Percentiles rank a stretch among this genome's conserved stretches.
These are phyloP conservation scores for Claviceps africana DNA, from an alignment of 2,329 filamentous ascomycete species.

Conservation along the genomic window DNA sequence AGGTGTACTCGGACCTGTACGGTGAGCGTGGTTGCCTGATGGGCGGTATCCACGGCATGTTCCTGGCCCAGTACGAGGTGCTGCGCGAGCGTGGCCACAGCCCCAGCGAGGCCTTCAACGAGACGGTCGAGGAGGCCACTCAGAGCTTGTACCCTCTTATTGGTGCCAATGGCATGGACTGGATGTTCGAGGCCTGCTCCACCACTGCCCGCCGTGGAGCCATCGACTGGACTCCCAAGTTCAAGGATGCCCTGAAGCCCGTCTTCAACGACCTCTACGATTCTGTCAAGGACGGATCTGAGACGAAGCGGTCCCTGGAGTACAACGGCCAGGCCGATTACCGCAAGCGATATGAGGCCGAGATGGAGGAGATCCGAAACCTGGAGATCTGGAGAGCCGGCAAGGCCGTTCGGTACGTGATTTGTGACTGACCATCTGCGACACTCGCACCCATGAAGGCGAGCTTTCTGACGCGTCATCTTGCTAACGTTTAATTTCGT, in stretches of 20 bases:
- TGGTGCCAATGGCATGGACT: conserved; percentile 97
- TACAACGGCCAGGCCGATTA: conserved; percentile 96
- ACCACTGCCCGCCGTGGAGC: conserved; percentile 96
- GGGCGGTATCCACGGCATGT: conserved; percentile 99
- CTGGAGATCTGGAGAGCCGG: conserved; percentile 98
- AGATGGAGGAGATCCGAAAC: conserved; percentile 96
- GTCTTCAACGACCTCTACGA: conserved; percentile 97
- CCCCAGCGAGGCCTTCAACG: conserved; percentile 98
- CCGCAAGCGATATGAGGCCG: conserved; percentile 90
- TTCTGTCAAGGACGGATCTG: conserved; percentile 75
- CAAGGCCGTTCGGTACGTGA: conserved; percentile 83
- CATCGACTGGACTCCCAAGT: conserved; percentile 94
- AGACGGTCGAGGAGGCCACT: conserved; percentile 99
- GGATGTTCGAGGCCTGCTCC: conserved; percentile 99
- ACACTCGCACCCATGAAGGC: background rate
- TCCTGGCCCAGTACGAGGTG: conserved; percentile 99
- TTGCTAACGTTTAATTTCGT: conserved; percentile 3
- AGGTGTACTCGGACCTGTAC: conserved; percentile 99
- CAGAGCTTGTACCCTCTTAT: conserved; percentile 97
- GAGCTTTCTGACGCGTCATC: background rate
- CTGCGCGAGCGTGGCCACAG: conserved; percentile 96
- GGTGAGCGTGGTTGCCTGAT: conserved; percentile 99
- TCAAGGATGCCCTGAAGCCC: conserved; percentile 98
- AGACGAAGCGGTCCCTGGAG: conserved; percentile 92
- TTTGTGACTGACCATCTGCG: no score